Evolutionary conservation across 257 asterid species (phyloP), one percentile per base, ranked within the genome.

Genomic region (Vinca minor): DNA sequence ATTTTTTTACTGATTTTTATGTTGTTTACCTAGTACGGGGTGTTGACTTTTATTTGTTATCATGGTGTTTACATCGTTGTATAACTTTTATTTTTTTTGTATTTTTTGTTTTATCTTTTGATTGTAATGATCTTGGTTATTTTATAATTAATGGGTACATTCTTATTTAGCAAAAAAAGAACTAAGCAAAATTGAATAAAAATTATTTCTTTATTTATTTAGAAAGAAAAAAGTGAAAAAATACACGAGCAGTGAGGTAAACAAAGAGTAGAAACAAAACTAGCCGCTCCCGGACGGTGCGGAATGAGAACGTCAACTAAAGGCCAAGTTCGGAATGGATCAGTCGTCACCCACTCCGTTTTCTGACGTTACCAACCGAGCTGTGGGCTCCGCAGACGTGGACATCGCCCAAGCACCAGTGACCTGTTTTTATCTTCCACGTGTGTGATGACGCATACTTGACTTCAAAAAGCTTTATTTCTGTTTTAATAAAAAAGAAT

Each of bases 251-350:
- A 12, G 34, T 25, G 65, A 60, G 5, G 49, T 23, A 60, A 60
- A 12, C 32, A 38, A 39, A 36, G n/a, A 36, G 32, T 8, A 21
- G 49, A 59, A n/a, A n/a, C 64, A 62, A 62, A 62, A 44, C n/a
- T n/a, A 46, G 67, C 44, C 67, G 67, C 53, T 46, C 42, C 45
- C 57, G 67, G 67, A 63, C 58, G 67, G 67, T 63, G 67, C 67
- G 67, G 41, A 28, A 46, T 63, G 29, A 63, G 38, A 20, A 45
- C 67, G 57, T 63, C 67, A 63, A 58, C 67, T 28, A 45, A 15
- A 62, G 42, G 56, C 45, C 67, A 62, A 42, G 29, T 45, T 62
- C 26, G 67, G 58, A 34, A 17, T 15, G 31, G n/a, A 63, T 4
- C 31, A 20, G 35, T 21, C 65, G 65, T 36, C 65, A 60, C 45